Percentiles rank a stretch among this genome's conserved stretches.
Evolutionary conservation across 1,139 yeast genomes (phyloP).

Genomic region (Yamadazyma mexicana): DNA sequence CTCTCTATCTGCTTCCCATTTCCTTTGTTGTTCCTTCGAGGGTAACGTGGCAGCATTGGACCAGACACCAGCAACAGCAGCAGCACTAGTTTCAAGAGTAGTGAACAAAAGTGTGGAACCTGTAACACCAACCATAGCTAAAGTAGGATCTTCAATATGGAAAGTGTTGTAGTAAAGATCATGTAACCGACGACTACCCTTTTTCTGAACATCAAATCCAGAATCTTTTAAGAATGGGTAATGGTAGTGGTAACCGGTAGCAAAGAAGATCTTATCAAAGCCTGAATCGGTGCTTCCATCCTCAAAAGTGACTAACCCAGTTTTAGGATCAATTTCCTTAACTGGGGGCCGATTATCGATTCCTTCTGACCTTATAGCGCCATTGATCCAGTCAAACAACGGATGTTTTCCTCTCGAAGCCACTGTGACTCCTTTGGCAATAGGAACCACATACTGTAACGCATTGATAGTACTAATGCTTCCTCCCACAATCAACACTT

Average conservation of each 20-base stretch:
- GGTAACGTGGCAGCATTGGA: slow-evolving; percentile 30
- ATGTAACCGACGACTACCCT: slow-evolving; percentile 27
- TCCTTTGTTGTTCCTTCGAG: slow-evolving; percentile 25
- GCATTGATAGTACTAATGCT: slow-evolving; percentile 52
- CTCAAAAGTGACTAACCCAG: slow-evolving; percentile 25
- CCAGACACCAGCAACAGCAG: slow-evolving; percentile 51
- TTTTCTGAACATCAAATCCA: slow-evolving; percentile 16
- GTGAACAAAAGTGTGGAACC: slow-evolving; percentile 41
- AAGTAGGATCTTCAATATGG: slow-evolving; percentile 40
- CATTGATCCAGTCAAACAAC: slow-evolving; percentile 31
- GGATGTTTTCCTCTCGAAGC: slow-evolving; percentile 35
- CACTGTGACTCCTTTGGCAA: slow-evolving; percentile 36
- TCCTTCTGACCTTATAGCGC: slow-evolving; percentile 39
- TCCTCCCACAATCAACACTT: slow-evolving; percentile 51
- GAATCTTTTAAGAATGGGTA: slow-evolving; percentile 29
- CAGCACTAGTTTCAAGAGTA: slow-evolving; percentile 43
- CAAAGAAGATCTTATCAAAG: slow-evolving; percentile 31
- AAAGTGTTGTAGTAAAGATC: slow-evolving; percentile 43
- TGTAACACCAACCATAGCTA: slow-evolving; percentile 41
- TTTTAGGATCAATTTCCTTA: slow-evolving; percentile 22
- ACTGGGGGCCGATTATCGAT: slow-evolving; percentile 32
- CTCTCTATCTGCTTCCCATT: slow-evolving; percentile 28
- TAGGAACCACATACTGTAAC: slow-evolving; percentile 49
- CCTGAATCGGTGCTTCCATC: slow-evolving; percentile 27
- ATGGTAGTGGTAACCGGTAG: slow-evolving; percentile 41